Evolutionary conservation across 2,329 filamentous ascomycete genomes (phyloP).

Genomic region (Gremmenia infestans): DNA sequence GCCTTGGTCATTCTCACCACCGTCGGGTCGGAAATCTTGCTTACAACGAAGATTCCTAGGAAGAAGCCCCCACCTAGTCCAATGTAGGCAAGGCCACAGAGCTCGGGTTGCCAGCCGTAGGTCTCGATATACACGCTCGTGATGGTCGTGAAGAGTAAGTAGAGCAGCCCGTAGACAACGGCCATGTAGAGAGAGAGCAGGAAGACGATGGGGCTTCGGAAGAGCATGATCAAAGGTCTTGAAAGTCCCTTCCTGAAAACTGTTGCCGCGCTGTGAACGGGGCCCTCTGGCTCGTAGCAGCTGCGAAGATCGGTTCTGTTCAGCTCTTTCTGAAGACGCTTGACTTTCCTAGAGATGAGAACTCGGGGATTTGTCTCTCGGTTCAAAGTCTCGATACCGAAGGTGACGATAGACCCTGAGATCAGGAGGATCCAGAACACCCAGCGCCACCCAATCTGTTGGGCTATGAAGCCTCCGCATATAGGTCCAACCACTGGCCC

Average conservation of each 20-base stretch:
- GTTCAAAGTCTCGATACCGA: constrained; percentile 38
- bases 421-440: constrained; percentile 44
- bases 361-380: constrained; percentile 46
- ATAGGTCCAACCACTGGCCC: constrained; percentile 31
- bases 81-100: constrained; percentile 41
- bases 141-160: constrained; percentile 49
- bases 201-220: constrained; percentile 35
- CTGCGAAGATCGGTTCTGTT: constrained; percentile 37
- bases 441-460: constrained; percentile 48
- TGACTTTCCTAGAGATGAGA: constrained; percentile 46
- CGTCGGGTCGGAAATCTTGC: constrained; percentile 39
- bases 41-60: constrained; percentile 38
- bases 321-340: constrained; percentile 40
- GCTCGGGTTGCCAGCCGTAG: constrained; percentile 39
- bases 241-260: constrained; percentile 40
- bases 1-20: constrained; percentile 42
- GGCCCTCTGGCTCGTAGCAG: constrained; percentile 38
- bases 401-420: constrained; percentile 31
- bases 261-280: constrained; percentile 16
- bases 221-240: constrained; percentile 44
- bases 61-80: constrained; percentile 40
- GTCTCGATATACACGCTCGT: constrained; percentile 42
- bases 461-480: constrained; percentile 29
- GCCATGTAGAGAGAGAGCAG: constrained; percentile 46
- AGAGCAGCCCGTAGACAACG: constrained; percentile 48